Evolutionary conservation across 768 basidiomycete species (phyloP), one percentile per base, ranked within the genome.

Genomic region (Auriculariales sp.): DNA sequence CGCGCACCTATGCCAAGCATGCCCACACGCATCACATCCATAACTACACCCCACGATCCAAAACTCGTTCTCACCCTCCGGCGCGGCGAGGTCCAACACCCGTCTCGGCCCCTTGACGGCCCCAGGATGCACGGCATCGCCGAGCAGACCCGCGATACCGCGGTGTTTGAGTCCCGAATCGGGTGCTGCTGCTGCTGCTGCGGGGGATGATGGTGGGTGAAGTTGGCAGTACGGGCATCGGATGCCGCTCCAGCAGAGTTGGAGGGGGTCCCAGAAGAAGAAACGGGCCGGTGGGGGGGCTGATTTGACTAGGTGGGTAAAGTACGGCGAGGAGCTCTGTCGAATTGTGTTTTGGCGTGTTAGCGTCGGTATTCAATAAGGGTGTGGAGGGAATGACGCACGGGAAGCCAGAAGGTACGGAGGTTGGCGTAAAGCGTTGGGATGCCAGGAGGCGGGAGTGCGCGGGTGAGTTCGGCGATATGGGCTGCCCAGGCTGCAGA

Each of bases 41-140:
- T 89, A 89, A 59, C 84, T 81, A 59, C 84, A 85, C n/a, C 82
- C 86, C 30, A 89, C 84, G 61, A 89, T 73, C 59, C 82, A 88
- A 65, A 88, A 89, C 19, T 39, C 49, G 19, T 42, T 7, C 6
- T 44, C 39, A 11, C 9, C 27, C 11, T 28, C 35, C 2, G 83
- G 82, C 52, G 76, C 77, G 54, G 80, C 78, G 46, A 89, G 74
- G 56, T 89, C 85, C 60, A 86, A 84, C 3, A 87, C 73, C 57
- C 83, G 87, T 58, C 86, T 66, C 0, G 86, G 86, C 0, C 85
- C 84, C 0, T 50, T 27, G 49, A 11, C 22, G 2, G 28, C 30
- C 29, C 19, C 48, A 7, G 31, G 7, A 15, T 7, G 31, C 7
- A 9, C 31, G 9, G 4, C 7, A 9, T 44, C n/a, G n/a, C n/a